Evolutionary conservation across 148 eudicot genomes (phyloP), one percentile per base, ranked within the genome.

Genomic region (Nepenthes gracilis): DNA sequence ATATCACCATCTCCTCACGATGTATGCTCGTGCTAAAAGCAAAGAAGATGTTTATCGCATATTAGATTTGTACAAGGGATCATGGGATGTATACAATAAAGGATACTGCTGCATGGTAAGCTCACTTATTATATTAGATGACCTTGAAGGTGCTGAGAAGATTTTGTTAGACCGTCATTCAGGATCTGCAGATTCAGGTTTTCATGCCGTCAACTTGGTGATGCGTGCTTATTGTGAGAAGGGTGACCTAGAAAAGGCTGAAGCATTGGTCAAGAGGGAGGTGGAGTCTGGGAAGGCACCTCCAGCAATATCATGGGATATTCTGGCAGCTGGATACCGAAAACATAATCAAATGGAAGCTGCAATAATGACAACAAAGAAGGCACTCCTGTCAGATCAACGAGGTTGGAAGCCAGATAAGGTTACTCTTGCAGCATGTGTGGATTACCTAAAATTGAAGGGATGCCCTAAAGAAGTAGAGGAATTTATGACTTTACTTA

Each of bases 21-120:
- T 63, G 0, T 72, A 75, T 56, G 77, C 72, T 55, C 43, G 54
- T 36, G 55, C 75, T 54, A 72, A 72, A 33, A 45, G 36, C 11
- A 79, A 72, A 67, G 83, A 72, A 40, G 80, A 79, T 55, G 67
- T 79, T 57, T 66, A 62, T 49, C 79, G 72, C 35, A 48, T 79
- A 66, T 75, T 79, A 80, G 54, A 57, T 43, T 33, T 75, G 66
- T 66, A 62, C 60, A 78, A 72, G 67, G 38, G 62, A 43, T 36
- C 36, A 43, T 63, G 64, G 49, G 37, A 40, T 52, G 36, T 59
- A 36, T 52, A 54, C 69, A 78, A 69, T 59, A 63, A 43, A 36
- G 58, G 72, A 15, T 71, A 72, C 66, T 59, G 68, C 51, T 47
- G 67, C 40, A 56, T 79, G 72, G 69, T 75, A 43, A 72, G 70